phyloP scores from a whole-genome alignment of 306 rosid genomes.

The Neltuma alba region DNA sequence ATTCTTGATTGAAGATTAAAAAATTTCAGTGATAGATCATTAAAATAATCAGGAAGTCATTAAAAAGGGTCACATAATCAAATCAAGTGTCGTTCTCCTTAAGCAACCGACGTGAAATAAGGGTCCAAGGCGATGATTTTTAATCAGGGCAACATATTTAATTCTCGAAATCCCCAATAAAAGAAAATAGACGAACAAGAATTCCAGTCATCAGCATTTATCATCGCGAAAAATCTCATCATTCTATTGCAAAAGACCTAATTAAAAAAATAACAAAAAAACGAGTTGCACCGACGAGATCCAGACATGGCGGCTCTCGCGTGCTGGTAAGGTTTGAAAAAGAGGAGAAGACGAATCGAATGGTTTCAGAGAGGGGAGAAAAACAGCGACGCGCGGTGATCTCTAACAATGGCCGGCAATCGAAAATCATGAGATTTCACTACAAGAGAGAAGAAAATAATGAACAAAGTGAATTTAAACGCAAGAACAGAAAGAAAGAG shows the following conservation, averaged over 20 bases:
- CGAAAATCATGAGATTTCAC: not conserved
- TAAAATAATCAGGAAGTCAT: slow-evolving; percentile 18
- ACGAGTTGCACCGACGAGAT: slow-evolving; percentile 2
- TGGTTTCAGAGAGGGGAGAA: not conserved
- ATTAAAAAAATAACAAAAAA: not conserved
- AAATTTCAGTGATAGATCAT: not conserved
- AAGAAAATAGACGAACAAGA: not conserved
- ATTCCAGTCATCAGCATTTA: not conserved
- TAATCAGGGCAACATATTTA: not conserved
- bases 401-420: not conserved
- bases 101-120: not conserved
- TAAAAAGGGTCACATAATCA: slow-evolving; percentile 6
- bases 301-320: not conserved
- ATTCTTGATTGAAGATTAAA: not conserved
- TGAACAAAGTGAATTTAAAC: not conserved
- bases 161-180: not conserved
- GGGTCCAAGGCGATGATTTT: not conserved
- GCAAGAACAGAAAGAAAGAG: not conserved
- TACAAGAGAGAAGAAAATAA: not conserved
- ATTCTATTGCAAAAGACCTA: not conserved
- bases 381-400: not conserved
- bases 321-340: not conserved
- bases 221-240: not conserved
- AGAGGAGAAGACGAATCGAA: not conserved
- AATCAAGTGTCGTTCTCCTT: not conserved